These are phyloP conservation scores for Insectozyma bohioensis DNA, from an alignment of 1,139 yeast species.

Conservation along the genomic window DNA sequence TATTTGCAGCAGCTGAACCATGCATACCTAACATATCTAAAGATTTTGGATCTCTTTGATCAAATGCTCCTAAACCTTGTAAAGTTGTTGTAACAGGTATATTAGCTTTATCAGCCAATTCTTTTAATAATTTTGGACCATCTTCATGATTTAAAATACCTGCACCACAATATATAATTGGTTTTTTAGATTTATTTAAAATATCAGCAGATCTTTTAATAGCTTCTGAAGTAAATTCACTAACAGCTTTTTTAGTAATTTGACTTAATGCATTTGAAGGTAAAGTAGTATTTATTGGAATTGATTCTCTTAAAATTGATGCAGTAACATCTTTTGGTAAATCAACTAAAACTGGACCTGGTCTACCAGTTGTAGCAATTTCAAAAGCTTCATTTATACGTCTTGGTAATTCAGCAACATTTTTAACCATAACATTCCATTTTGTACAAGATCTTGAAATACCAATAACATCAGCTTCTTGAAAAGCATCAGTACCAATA, in stretches of 20 bases:
- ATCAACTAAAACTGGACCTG: slow-evolving; percentile 97
- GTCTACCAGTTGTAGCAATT: slow-evolving; percentile 94
- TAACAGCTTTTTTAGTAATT: slow-evolving; percentile 69
- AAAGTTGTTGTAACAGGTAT: slow-evolving; percentile 96
- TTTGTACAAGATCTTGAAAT: slow-evolving; percentile 96
- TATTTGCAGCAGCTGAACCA: slow-evolving; percentile 92
- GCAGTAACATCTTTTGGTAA: slow-evolving; percentile 98
- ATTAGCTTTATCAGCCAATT: slow-evolving; percentile 83
- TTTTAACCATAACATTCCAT: slow-evolving; percentile 98
- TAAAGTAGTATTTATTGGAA: slow-evolving; percentile 80
- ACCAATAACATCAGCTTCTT: slow-evolving; percentile 97
- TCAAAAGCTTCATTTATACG: slow-evolving; percentile 97
- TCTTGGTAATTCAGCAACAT: slow-evolving; percentile 89
- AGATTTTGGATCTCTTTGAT: slow-evolving; percentile 87
- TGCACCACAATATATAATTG: slow-evolving; percentile 87
- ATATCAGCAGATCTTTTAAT: slow-evolving; percentile 75
- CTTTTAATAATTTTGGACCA: slow-evolving; percentile 78
- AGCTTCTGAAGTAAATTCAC: slow-evolving; percentile 75
- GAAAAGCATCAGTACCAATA: slow-evolving; percentile 98
- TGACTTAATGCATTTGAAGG: slow-evolving; percentile 78
- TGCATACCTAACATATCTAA: slow-evolving; percentile 98
- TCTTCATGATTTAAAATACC: slow-evolving; percentile 81
- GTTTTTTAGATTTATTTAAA: slow-evolving; percentile 80
- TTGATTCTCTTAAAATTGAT: slow-evolving; percentile 78
- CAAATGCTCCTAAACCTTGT: slow-evolving; percentile 93